Base-by-base conservation (phyloP, 768 basidiomycete species). In the Podaxis mareebaensis region DNA sequence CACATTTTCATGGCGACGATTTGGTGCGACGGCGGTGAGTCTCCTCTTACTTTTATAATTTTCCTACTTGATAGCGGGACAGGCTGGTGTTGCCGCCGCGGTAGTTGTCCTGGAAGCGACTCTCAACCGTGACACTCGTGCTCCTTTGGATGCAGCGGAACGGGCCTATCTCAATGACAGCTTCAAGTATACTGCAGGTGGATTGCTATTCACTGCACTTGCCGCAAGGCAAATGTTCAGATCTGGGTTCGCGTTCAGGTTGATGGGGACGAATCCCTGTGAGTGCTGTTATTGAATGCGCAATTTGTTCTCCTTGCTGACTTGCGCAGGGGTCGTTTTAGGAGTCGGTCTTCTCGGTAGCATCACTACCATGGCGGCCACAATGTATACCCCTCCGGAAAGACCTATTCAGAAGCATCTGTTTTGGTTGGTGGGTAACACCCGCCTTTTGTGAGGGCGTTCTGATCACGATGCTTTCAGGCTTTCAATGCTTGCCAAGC, bases 201-300 rank as follows among this genome's bases (percentile, higher is more conserved):
- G 93, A 0, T 84, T 96, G 26, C 79, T 79, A 2, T 73, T 94
- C 39, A 93, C 92, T 1, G 93, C 93, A 0, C 71, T 89, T 13
- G 86, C 85, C n/a, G 94, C 94, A 2, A 85, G 91, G n/a, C 77
- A 85, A 53, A 78, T 94, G 77, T 93, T 92, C 76, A 83, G 75
- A 67, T 84, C 84, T 60, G 88, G 92, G 2, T 71, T 83, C 53
- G 85, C 87, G 2, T 86, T 86, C 76, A 83, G 88, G 60, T 78
- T 95, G 59, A 92, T 95, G 92, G 76, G 89, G 0, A 85, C 91
- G 13, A 94, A 93, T 74, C 93, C 93, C 64, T 94, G 92, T 88
- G 67, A 64, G 85, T 73, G 13, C n/a, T 59, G 13, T 20, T 59
- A 5, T 51, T n/a, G 26, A 22, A 20, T 17, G 10, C 39, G 26